Base-by-base conservation (phyloP, 192 early-diverging fungal genomes). In the Backusella circina region DNA sequence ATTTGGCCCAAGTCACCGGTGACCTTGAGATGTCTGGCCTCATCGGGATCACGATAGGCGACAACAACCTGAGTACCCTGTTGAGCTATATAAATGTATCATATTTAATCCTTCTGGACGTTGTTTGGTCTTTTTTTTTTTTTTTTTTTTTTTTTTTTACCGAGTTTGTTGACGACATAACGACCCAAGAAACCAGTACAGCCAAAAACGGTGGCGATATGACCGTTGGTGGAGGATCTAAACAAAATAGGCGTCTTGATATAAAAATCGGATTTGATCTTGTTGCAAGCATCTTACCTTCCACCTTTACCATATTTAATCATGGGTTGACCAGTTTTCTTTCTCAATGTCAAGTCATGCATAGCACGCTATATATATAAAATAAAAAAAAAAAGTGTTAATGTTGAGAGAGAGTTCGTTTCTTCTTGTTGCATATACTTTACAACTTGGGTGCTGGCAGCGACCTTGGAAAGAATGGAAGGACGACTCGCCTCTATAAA, bases 1-100 rank as follows among this genome's bases (percentile, higher is more conserved):
- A 99, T 90, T 87, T 96, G 93, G 57, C 98, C 98, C 41, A 99
- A 88, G 83, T 99, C 98, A 39, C 96, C 98, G 82, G 92, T 95
- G 16, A 93, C 87, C 88, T 93, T 96, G 81, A 99, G 87, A 77
- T 95, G 95, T 70, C 96, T 88, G 38, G 88, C 85, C 68, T 93
- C 89, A 80, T 99, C 96, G 78, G 91, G 88, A 66, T 93, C 88
- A 75, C 98, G 93, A 85, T 94, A 95, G 21, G 98, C 94, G 38
- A 93, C 87, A 73, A 99, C 90, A 32, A 99, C 92, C 72, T 95
- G 92, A 37, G 95, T 95, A 68, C 98, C 98, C 75, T 90, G 86
- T 79, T 94, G 86, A 65, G 92, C 94, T 92, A 80, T 65, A 41
- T 3, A 15, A 15, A 41, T 54, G 2, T 38, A 38, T 65, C 5